Percentiles rank a stretch among this genome's conserved stretches.
Evolutionary conservation across 306 rosid genomes (phyloP).

Genomic region (Quercus ilex): DNA sequence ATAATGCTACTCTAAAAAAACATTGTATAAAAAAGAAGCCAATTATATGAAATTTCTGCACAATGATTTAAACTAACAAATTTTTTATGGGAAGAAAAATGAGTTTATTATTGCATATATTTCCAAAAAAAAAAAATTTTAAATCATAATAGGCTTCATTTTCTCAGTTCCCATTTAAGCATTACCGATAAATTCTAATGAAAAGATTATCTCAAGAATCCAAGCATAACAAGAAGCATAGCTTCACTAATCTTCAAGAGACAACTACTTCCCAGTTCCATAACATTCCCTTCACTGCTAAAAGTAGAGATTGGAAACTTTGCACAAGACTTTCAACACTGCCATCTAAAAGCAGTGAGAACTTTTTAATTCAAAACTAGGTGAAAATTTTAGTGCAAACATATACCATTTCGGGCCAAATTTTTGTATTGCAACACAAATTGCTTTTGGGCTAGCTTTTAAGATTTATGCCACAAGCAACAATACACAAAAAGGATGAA

Average conservation of each 20-base stretch:
- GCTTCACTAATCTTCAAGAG: background rate
- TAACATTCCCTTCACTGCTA: background rate
- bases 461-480: background rate
- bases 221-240: background rate
- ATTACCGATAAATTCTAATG: background rate
- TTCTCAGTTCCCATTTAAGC: background rate
- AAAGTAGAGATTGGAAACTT: background rate
- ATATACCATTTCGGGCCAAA: background rate
- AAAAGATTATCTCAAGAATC: background rate
- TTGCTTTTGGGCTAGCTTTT: background rate
- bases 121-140: background rate
- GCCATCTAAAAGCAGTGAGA: background rate
- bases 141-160: background rate
- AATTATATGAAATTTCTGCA: background rate
- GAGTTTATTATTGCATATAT: background rate
- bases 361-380: background rate
- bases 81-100: too few relatives aligned
- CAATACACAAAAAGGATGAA: background rate
- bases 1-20: background rate
- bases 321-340: background rate
- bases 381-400: background rate
- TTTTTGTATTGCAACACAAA: background rate
- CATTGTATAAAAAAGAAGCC: background rate
- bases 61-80: background rate
- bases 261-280: background rate